Evolutionary conservation across 176 grass and related monocot species (phyloP), one percentile per base, ranked within the genome.

Genomic region (Cocos nucifera): DNA sequence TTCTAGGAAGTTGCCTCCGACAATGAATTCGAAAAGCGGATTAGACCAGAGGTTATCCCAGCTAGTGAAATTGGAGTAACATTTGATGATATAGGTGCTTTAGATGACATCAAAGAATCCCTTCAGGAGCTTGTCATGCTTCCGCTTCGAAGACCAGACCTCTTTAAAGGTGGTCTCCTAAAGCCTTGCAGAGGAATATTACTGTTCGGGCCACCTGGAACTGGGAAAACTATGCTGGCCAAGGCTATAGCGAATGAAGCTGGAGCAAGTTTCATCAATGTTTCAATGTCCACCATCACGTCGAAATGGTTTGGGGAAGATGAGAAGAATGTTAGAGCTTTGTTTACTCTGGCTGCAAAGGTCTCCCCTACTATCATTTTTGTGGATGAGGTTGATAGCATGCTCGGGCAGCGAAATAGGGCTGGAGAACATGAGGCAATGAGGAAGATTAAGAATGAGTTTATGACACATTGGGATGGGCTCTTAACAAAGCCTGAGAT

Each of bases 271-370:
- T 90, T 90, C 60, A 90, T 90, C 19, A 90, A 90, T 63, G 87
- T 90, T 16, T 90, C 87, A 0, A 90, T 90, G 87, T 90, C 87
- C 1, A 90, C 87, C 52, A 85, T 90, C 53, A 90, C 87, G 0
- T 90, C 87, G 19, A 90, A 90, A 58, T 90, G 87, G 87, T 90
- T 90, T 62, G 87, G 87, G 51, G 87, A 90, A 76, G 87, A 90
- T 15, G 87, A 90, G 70, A 90, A 90, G 69, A 90, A 90, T 69
- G 82, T 90, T 25, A 75, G 82, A 57, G 87, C 87, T 65, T 22
- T 90, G 72, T 90, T 90, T 60, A 85, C 82, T 4, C 74, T 90
- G 56, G 87, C 87, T 17, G 87, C 87, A 19, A 90, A 90, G 50
- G 87, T 90, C 57, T 69, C 87, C 4, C 87, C 87, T 14, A 90